Conservation (phyloP, 257 asterid species). For the Lycium ferocissimum region DNA sequence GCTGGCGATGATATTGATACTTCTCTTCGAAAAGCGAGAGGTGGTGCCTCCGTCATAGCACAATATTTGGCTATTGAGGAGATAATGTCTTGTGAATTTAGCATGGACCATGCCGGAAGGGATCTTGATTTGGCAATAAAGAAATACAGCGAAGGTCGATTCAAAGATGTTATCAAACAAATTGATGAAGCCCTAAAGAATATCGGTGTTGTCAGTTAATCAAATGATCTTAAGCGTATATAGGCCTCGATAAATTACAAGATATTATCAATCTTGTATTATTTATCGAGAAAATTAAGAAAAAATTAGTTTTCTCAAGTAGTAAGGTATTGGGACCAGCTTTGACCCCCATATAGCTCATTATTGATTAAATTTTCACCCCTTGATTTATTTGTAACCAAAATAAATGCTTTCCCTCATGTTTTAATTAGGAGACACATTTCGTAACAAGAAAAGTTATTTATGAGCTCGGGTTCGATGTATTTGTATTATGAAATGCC, state of each 20-base stretch:
- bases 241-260: not conserved
- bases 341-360: conserved; percentile 5
- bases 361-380: too few species aligned
- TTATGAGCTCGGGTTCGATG: not conserved
- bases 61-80: not conserved
- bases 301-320: not conserved
- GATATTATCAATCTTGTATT: not conserved
- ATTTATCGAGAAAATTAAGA: not conserved
- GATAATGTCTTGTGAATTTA: not conserved
- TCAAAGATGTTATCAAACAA: not conserved
- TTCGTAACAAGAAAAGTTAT: not conserved
- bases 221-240: not conserved
- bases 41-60: not conserved
- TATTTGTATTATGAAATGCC: not conserved
- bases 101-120: not conserved
- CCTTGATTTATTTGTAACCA: not conserved
- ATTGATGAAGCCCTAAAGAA: not conserved
- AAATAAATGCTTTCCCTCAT: not conserved
- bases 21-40: not conserved
- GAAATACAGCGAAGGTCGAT: not conserved
- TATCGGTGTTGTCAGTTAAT: not conserved
- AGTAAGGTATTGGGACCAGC: not conserved
- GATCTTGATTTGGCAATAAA: not conserved
- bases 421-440: not conserved
- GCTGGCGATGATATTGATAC: not conserved